Evolutionary conservation across 2,329 filamentous ascomycete genomes (phyloP), one percentile per base, ranked within the genome.

Genomic region (Raffaelea deltoideospora): DNA sequence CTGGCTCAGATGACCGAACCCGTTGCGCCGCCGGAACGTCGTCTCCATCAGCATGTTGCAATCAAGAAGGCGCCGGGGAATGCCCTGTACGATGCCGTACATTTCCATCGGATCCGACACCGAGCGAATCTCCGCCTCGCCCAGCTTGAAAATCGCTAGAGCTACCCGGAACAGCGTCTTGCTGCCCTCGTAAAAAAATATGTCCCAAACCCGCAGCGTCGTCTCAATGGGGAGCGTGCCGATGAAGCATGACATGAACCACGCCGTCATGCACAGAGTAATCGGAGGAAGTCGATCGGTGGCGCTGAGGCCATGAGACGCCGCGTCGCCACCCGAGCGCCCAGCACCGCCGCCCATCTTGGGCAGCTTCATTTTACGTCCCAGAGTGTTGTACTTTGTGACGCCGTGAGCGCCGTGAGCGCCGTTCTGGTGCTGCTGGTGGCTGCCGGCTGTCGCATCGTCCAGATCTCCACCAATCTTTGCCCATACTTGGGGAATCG

Each of bases 201-300:
- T 75, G 48, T 96, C 88, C 88, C 88, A 96, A 2, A 95, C 84
- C 8, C 88, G 79, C 15, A 95, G 69, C 0, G 87, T 88, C 15
- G 80, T 85, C 59, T 96, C 88, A 43, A 93, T 86, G 2, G 88
- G 88, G 15, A 96, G 63, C 1, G 84, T 93, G 37, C 87, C 86
- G 42, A 95, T 90, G 55, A 90, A 95, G 48, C 90, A 82, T 34
- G 83, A 92, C 88, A 96, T 95, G 56, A 96, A 92, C 88, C 88
- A 96, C 4, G 87, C 83, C 10, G 87, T 94, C 56, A 90, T 85
- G 47, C 86, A 92, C 5, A 96, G 69, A 1, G 84, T 90, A 45
- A 96, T 88, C 11, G 88, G 87, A 0, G 88, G 88, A 10, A 95
- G 68, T 5, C 80, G 70, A 34, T 56, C 53, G 6, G 27, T 17